These are phyloP conservation scores for Colletotrichum godetiae DNA, from an alignment of 2,329 filamentous ascomycete genomes.

Conservation along the genomic window DNA sequence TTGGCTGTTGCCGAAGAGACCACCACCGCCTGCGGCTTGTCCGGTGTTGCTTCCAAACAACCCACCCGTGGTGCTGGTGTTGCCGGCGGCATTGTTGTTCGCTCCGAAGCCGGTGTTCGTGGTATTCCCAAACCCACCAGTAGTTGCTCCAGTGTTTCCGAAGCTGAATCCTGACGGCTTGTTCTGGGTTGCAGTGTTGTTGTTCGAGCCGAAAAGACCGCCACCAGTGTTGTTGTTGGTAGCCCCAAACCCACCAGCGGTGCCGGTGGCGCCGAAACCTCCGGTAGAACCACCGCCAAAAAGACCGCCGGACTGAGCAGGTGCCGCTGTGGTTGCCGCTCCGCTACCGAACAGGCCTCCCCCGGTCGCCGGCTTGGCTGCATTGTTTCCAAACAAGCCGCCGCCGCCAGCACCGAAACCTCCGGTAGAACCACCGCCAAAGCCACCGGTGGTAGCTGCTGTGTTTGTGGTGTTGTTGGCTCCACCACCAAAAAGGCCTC, in stretches of 20 bases:
- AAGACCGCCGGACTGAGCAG: slow-evolving; percentile 37
- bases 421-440: slow-evolving; percentile 42
- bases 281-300: slow-evolving; percentile 39
- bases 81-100: slow-evolving; percentile 43
- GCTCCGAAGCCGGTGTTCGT: slow-evolving; percentile 54
- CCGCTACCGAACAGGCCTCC: slow-evolving; percentile 26
- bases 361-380: slow-evolving; percentile 30
- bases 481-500: slow-evolving; percentile 54
- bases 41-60: slow-evolving; percentile 55
- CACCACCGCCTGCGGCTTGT: slow-evolving; percentile 46
- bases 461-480: slow-evolving; percentile 37
- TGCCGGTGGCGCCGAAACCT: slow-evolving; percentile 29
- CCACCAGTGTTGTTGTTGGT: slow-evolving; percentile 40
- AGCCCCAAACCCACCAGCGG: slow-evolving; percentile 45
- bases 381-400: slow-evolving; percentile 54
- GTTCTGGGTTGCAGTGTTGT: slow-evolving; percentile 44
- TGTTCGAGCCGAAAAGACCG: slow-evolving; percentile 39
- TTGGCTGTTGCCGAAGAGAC: slow-evolving; percentile 51
- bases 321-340: slow-evolving; percentile 30
- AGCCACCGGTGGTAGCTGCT: slow-evolving; percentile 27
- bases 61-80: slow-evolving; percentile 44
- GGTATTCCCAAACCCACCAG: slow-evolving; percentile 43
- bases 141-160: slow-evolving; percentile 50
- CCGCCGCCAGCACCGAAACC: slow-evolving; percentile 52
- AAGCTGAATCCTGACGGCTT: slow-evolving; percentile 55